phyloP scores from a whole-genome alignment of 208 protist species.

The Crithidia sp. region DNA sequence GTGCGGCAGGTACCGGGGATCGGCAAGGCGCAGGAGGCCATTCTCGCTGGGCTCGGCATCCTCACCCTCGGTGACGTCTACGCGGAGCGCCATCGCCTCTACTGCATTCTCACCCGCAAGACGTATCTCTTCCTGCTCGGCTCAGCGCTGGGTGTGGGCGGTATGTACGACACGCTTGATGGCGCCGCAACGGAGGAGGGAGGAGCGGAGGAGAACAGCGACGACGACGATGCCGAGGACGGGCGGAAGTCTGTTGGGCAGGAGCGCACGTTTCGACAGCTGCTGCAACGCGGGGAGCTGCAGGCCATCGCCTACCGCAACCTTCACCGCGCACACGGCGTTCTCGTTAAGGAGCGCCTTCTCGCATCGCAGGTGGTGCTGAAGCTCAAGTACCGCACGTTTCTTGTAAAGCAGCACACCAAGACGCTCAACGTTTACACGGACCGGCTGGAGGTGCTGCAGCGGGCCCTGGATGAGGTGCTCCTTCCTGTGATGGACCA shows the following conservation, averaged over 20 bases:
- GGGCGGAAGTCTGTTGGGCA: constrained; percentile 75
- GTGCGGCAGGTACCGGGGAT: constrained; percentile 75
- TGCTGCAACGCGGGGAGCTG: constrained; percentile 49
- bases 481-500: constrained; percentile 52
- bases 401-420: constrained; percentile 74
- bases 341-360: constrained; percentile 41
- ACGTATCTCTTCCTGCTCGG: constrained; percentile 69
- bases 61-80: constrained; percentile 63
- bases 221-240: constrained; percentile 14
- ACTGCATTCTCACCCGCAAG: constrained; percentile 63
- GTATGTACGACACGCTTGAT: constrained; percentile 46
- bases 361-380: constrained; percentile 71
- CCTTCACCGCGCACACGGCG: constrained; percentile 35
- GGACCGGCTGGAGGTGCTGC: constrained; percentile 54
- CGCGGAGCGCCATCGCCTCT: constrained; percentile 52
- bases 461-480: constrained; percentile 59
- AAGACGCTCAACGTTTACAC: constrained; percentile 48
- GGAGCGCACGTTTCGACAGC: constrained; percentile 67
- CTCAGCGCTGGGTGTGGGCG: constrained; percentile 51
- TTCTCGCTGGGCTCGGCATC: constrained; percentile 57
- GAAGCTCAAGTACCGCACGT: constrained; percentile 74
- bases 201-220: neutral
- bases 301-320: constrained; percentile 48
- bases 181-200: neutral
- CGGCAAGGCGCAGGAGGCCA: constrained; percentile 50